Base-by-base conservation (phyloP, 129 eudicot species). In the Artemisia tridentata region DNA sequence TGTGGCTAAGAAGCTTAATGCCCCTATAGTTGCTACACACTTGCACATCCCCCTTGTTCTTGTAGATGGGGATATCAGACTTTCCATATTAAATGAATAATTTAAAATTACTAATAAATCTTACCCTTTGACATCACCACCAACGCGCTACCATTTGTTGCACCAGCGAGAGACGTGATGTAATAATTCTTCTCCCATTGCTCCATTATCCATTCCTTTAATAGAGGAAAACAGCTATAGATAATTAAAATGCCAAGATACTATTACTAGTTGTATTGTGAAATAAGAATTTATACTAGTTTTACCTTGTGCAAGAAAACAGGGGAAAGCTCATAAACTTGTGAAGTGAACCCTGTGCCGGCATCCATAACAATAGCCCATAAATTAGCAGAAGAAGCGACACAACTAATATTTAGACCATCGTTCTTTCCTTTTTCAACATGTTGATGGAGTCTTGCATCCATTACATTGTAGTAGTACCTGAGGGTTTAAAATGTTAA, bases 321-420 rank as follows among this genome's bases (percentile, higher is more conserved):
- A 18, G 95, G 89, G 71, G 97, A 79, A 17, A 90, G 80, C 65
- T 87, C 88, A 69, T 87, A 85, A 79, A 90, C 91, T 78, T 90
- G 97, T 3, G 87, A 72, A 27, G 64, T 62, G 77, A 90, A 90
- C 25, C 91, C 95, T 21, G 97, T 90, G 75, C 95, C 95, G 1
- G 97, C 97, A 83, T 90, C 97, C 97, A 90, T 85, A 52, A 90
- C 86, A 13, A 90, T 79, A 0, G 97, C 97, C 97, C 97, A 90
- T 5, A 87, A 68, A 81, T 87, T 87, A 53, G 69, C 73, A 16
- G 86, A 83, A 57, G 97, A 87, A 2, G 97, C 88, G 51, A 90
- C 95, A 50, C 86, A 80, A 38, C 97, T 90, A 71, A 90, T 70
- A 68, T 63, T 71, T 55, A 90, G 49, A 31, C 95, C 97, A 78